phyloP scores from a whole-genome alignment of 352 stramenopile genomes.

The Globisporangium camurandrum region DNA sequence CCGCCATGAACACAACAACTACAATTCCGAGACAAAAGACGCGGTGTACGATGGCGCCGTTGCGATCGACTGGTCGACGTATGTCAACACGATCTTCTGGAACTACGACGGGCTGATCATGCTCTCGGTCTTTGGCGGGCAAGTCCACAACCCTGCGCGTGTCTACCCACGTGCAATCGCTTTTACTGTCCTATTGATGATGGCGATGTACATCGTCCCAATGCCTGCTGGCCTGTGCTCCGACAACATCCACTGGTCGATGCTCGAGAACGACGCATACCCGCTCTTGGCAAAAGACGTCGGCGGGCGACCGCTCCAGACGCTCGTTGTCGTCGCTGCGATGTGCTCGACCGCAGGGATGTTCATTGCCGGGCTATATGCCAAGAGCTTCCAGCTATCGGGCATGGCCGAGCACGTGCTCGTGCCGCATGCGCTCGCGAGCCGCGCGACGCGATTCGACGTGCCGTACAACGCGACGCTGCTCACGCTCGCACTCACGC shows the following conservation, averaged over 20 bases:
- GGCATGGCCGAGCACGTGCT: slow-evolving; percentile 61
- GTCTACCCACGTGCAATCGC: slow-evolving; percentile 85
- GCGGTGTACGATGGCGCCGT: slow-evolving; percentile 20
- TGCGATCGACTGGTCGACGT: slow-evolving; percentile 66
- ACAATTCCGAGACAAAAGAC: slow-evolving; percentile 12
- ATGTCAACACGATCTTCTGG: slow-evolving; percentile 94
- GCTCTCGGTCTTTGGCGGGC: slow-evolving; percentile 85
- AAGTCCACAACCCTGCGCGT: slow-evolving; percentile 80
- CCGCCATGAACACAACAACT: slow-evolving; percentile 18
- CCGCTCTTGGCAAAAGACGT: slow-evolving; percentile 58
- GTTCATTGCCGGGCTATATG: slow-evolving; percentile 79
- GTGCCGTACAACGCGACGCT: slow-evolving; percentile 28
- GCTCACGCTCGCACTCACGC: slow-evolving; percentile 25
- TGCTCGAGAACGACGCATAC: slow-evolving; percentile 79
- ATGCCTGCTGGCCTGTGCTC: slow-evolving; percentile 8
- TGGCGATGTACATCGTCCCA: slow-evolving; percentile 76
- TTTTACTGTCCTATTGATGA: slow-evolving; percentile 36
- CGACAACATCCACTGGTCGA: slow-evolving; percentile 24
- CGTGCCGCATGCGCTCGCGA: slow-evolving; percentile 42
- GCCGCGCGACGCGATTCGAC: slow-evolving; percentile 23
- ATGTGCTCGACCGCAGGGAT: slow-evolving; percentile 78
- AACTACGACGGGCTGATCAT: slow-evolving; percentile 93
- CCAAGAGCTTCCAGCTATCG: slow-evolving; percentile 75
- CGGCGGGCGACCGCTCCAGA: slow-evolving; percentile 60
- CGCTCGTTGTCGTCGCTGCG: slow-evolving; percentile 65